phyloP scores from a whole-genome alignment of 1,284 basidiomycete genomes.

The Pyrrhoderma lamaoense region DNA sequence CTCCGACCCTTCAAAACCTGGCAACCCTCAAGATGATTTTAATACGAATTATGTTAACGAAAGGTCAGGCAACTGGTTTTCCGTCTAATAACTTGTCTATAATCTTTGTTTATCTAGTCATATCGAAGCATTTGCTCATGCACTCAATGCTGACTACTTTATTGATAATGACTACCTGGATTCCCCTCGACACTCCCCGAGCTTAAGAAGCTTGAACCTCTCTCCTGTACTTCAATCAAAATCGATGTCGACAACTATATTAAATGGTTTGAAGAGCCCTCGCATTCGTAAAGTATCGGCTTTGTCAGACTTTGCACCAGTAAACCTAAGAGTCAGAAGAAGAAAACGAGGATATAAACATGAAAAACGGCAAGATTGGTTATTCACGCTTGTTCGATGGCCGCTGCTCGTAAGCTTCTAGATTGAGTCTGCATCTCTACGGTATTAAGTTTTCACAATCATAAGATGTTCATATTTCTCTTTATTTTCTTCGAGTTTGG shows the following conservation, averaged over 20 bases:
- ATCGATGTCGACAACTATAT: conserved; percentile 19
- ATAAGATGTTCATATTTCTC: conserved; percentile 70
- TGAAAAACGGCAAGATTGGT: conserved; percentile 62
- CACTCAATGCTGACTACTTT: conserved; percentile 54
- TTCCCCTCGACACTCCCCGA: conserved; percentile 28
- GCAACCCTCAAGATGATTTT: background rate
- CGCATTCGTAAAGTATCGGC: conserved; percentile 76
- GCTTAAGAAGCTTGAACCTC: conserved; percentile 24
- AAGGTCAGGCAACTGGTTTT: conserved; percentile 38
- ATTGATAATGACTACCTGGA: conserved; percentile 36
- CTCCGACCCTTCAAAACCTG: too few species aligned
- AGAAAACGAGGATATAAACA: conserved; percentile 44
- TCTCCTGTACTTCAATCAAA: conserved; percentile 22
- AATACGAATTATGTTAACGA: conserved; percentile 59
- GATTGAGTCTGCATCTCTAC: background rate
- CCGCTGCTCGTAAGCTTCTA: conserved; percentile 65
- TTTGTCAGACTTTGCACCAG: conserved; percentile 87
- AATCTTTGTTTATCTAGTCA: conserved; percentile 40
- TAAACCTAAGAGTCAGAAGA: conserved; percentile 72
- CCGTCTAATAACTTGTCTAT: background rate
- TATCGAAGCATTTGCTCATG: conserved; percentile 63
- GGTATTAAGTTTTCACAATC: background rate
- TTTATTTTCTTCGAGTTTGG: conserved; percentile 86
- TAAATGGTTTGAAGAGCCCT: conserved; percentile 20
- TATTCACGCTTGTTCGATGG: conserved; percentile 82